A percentile compares a stretch with the other conserved stretches of the same genome.
These are phyloP conservation scores for Sclerotinia trifoliorum DNA, from an alignment of 2,329 filamentous ascomycete genomes.

Conservation along the genomic window DNA sequence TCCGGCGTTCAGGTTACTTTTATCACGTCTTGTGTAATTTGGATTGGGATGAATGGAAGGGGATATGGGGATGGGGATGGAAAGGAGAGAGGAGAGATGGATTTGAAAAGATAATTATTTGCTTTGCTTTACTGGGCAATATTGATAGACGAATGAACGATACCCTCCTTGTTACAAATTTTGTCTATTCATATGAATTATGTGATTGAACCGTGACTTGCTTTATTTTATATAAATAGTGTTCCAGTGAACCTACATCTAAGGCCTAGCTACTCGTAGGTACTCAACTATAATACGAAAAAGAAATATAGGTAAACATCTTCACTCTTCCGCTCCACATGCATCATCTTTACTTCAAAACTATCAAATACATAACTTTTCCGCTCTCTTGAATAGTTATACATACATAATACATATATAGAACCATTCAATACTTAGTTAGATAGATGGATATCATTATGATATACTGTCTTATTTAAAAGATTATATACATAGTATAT, in stretches of 20 bases:
- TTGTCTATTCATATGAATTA: neutral
- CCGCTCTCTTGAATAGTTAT: no score
- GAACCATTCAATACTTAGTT: no score
- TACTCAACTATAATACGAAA: neutral
- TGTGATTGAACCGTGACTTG: neutral
- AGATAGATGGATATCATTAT: no score
- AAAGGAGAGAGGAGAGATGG: neutral
- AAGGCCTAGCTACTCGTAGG: neutral
- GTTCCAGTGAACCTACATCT: neutral
- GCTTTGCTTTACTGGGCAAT: neutral
- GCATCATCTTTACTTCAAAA: no score
- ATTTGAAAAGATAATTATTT: slow-evolving; percentile 4
- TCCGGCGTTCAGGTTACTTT: slow-evolving; percentile 21
- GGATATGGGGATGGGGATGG: neutral
- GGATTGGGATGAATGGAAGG: neutral
- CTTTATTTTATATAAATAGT: neutral
- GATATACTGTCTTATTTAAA: no score
- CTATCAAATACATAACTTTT: no score
- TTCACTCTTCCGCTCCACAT: no score
- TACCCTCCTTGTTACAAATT: neutral
- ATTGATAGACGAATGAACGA: slow-evolving; percentile 12
- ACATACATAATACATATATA: no score
- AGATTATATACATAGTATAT: no score
- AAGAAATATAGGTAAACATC: neutral
- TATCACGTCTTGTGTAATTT: slow-evolving; percentile 13